Evolutionary conservation across 139 green algal species (phyloP).

Genomic region (Dunaliella sp.): DNA sequence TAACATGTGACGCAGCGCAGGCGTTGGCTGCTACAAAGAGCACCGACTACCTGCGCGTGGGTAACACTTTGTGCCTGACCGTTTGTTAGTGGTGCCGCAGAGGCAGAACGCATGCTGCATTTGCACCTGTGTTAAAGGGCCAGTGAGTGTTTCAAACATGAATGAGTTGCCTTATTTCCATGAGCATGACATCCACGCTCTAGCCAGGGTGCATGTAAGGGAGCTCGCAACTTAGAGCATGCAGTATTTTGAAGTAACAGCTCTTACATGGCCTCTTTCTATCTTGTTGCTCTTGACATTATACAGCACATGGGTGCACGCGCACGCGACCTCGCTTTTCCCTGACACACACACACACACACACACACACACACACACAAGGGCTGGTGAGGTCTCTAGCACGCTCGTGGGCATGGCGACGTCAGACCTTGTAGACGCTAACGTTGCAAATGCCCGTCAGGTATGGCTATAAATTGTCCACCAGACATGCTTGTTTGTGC

Average conservation of each 20-base stretch:
- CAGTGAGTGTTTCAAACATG: no score
- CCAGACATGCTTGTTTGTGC: no score
- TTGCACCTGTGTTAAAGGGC: not conserved
- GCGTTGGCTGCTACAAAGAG: not conserved
- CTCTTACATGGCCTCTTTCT: no score
- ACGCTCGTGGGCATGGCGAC: slow-evolving; percentile 81
- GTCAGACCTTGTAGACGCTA: slow-evolving; percentile 57
- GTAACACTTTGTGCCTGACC: not conserved
- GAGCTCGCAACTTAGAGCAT: no score
- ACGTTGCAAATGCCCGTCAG: slow-evolving; percentile 50
- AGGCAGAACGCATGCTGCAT: not conserved
- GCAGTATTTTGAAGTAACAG: no score
- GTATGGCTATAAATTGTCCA: no score
- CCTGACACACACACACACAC: not conserved
- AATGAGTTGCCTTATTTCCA: no score
- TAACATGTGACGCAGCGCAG: not conserved
- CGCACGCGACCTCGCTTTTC: no score
- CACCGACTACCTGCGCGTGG: not conserved
- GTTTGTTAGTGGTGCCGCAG: not conserved
- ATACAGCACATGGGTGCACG: not conserved
- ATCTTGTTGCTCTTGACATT: no score
- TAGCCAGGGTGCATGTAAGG: no score
- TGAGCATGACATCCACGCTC: no score
- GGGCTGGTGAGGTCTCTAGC: slow-evolving; percentile 20
- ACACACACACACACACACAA: not conserved